Percentiles rank a stretch among this genome's conserved stretches.
These are phyloP conservation scores for Pyrenula massariospora DNA, from an alignment of 495 filamentous ascomycete genomes.

Conservation along the genomic window DNA sequence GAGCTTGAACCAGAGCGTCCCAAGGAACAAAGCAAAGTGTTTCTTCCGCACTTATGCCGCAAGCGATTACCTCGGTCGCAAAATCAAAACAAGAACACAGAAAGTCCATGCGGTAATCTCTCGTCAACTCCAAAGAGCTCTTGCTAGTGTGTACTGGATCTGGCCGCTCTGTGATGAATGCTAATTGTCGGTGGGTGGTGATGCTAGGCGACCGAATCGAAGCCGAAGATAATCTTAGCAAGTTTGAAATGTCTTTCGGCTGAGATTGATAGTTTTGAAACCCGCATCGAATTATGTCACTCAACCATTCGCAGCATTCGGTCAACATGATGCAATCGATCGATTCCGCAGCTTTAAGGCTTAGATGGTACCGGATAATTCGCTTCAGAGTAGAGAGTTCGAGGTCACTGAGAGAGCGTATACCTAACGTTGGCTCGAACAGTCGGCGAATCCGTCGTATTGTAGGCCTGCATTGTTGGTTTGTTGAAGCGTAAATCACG, in stretches of 20 bases:
- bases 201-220: neutral
- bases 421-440: neutral
- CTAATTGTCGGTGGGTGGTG: neutral
- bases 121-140: neutral
- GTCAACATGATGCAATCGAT: neutral
- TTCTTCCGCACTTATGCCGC: slow-evolving; percentile 9
- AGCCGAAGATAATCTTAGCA: neutral
- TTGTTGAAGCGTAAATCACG: neutral
- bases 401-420: neutral
- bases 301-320: neutral
- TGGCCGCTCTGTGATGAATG: neutral
- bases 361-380: neutral
- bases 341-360: neutral
- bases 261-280: neutral
- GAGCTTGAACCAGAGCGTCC: slow-evolving; percentile 24
- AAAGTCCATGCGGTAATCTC: neutral
- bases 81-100: neutral
- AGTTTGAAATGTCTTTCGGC: neutral
- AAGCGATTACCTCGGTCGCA: slow-evolving; percentile 2
- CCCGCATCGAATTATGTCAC: neutral
- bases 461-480: neutral
- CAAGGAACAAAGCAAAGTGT: neutral
- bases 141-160: neutral
- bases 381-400: neutral
- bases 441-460: neutral